Conservation (phyloP, 2,329 filamentous ascomycete species). For the Epichloe typhina region DNA sequence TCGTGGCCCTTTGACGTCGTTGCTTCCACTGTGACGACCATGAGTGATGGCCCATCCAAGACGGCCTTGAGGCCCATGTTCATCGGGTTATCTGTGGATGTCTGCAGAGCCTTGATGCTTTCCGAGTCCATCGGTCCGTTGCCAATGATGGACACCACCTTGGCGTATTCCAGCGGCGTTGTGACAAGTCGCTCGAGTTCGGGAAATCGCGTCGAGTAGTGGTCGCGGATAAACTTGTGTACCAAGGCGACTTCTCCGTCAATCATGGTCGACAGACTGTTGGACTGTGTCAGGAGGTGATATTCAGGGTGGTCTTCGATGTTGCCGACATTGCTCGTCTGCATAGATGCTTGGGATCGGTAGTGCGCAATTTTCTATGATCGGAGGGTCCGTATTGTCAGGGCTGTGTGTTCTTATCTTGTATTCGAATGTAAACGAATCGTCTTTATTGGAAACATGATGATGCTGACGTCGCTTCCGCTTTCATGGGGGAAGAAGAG, state of each 20-base stretch:
- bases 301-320: conserved; percentile 91
- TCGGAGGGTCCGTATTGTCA: conserved; percentile 44
- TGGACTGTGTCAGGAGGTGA: conserved; percentile 75
- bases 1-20: conserved; percentile 76
- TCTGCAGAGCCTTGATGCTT: conserved; percentile 67
- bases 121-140: conserved; percentile 77
- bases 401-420: conserved; percentile 42
- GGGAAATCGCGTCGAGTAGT: conserved; percentile 88
- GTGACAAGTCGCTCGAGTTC: conserved; percentile 83
- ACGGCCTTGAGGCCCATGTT: conserved; percentile 65
- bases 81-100: conserved; percentile 65
- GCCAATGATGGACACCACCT: conserved; percentile 82
- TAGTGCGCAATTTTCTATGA: conserved; percentile 68
- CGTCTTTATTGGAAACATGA: conserved; percentile 11
- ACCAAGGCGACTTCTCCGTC: conserved; percentile 86
- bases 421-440: conserved; percentile 48
- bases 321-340: conserved; percentile 57
- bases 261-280: conserved; percentile 80
- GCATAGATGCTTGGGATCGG: conserved; percentile 53
- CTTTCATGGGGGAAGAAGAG: conserved; percentile 7
- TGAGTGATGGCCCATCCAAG: conserved; percentile 77
- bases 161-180: conserved; percentile 88
- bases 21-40: conserved; percentile 92
- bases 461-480: conserved; percentile 8
- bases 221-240: conserved; percentile 92